phyloP scores from a whole-genome alignment of 768 basidiomycete species.

The Collybiopsis luxurians region DNA sequence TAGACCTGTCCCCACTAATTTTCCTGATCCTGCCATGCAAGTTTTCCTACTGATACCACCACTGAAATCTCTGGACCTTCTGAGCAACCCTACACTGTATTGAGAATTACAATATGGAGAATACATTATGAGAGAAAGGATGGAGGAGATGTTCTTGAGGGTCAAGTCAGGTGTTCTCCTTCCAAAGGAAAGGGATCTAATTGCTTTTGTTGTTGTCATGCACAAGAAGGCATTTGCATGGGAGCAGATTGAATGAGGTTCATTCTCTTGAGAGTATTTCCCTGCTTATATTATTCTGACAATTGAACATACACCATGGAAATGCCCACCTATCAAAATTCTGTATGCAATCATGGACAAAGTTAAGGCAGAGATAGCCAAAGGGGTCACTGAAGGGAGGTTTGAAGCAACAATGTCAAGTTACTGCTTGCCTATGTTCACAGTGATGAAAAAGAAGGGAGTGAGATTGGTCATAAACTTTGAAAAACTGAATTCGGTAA shows the following conservation, averaged over 20 bases:
- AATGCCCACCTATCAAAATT: constrained; percentile 21
- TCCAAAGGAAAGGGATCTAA: constrained; percentile 12
- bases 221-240: constrained; percentile 21
- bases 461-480: constrained; percentile 29
- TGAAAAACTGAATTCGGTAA: constrained; percentile 30
- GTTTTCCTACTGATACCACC: constrained; percentile 10
- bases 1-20: constrained; percentile 21
- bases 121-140: constrained; percentile 10
- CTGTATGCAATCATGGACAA: constrained; percentile 20
- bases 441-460: constrained; percentile 24
- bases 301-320: constrained; percentile 32
- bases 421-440: constrained; percentile 20
- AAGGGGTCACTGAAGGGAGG: constrained; percentile 15
- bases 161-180: constrained; percentile 11
- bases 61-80: constrained; percentile 5
- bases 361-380: constrained; percentile 19
- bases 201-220: constrained; percentile 9
- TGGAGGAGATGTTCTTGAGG: constrained; percentile 13
- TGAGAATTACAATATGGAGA: neutral
- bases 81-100: constrained; percentile 10
- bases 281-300: constrained; percentile 29
- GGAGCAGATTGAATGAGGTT: constrained; percentile 24
- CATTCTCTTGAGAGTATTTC: constrained; percentile 26
- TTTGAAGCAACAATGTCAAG: constrained; percentile 22
- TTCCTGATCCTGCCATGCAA: constrained; percentile 12